phyloP scores from a whole-genome alignment of 768 basidiomycete genomes.

The Mycena epipterygia region DNA sequence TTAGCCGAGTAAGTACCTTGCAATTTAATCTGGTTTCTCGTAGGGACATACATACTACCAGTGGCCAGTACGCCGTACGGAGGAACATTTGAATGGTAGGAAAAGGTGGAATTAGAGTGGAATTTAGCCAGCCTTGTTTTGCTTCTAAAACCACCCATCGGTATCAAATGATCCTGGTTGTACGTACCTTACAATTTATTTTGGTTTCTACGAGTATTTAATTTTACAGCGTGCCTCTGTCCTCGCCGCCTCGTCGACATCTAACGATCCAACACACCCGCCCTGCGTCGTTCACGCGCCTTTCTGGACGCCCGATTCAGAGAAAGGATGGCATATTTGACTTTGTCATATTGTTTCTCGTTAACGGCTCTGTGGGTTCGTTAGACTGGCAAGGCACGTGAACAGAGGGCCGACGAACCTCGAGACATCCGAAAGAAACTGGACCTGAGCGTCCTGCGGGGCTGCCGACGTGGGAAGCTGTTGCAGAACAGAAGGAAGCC shows the following conservation, averaged over 20 bases:
- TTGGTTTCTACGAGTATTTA: conserved; percentile 23
- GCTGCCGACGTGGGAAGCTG: conserved; percentile 73
- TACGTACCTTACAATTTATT: conserved; percentile 13
- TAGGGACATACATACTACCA: too few relatives aligned
- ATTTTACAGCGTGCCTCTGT: conserved; percentile 32
- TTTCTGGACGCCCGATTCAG: conserved; percentile 84
- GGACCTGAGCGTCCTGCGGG: conserved; percentile 75
- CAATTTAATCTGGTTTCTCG: conserved; percentile 13
- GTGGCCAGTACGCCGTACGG: too few relatives aligned
- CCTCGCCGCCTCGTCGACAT: conserved; percentile 22
- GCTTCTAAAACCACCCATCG: too few relatives aligned
- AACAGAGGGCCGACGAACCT: conserved; percentile 62
- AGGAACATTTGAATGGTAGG: too few relatives aligned
- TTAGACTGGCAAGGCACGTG: conserved; percentile 18
- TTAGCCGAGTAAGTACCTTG: conserved; percentile 9
- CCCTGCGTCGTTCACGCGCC: conserved; percentile 73
- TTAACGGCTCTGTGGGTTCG: conserved; percentile 68
- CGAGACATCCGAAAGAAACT: conserved; percentile 81
- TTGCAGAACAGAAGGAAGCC: conserved; percentile 81
- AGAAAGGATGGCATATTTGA: conserved; percentile 81
- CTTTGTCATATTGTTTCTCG: conserved; percentile 78
- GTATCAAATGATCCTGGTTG: background rate
- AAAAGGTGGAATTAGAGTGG: conserved; percentile 3
- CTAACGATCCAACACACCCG: conserved; percentile 54
- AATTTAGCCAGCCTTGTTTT: too few relatives aligned